Base-by-base conservation (phyloP, 139 green algal genomes). In the Tetradesmus obliquus region DNA sequence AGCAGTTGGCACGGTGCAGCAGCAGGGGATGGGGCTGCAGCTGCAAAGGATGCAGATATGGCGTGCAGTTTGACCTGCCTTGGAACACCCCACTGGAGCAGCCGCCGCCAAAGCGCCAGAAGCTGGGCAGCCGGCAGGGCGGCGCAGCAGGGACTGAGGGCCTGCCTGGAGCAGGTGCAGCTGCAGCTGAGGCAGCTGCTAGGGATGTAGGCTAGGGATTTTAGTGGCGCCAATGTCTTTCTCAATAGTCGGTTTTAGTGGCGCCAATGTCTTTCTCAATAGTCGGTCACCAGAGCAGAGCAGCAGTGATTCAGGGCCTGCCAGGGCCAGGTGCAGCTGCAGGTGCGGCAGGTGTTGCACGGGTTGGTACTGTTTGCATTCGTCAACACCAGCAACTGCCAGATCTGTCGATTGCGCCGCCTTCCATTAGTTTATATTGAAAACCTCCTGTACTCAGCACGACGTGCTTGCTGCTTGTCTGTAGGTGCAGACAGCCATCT, bases 41-140 rank as follows among this genome's bases (percentile, higher is more conserved):
- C 32, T 45, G 32, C 32, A 45, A 45, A 45, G 32, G 32, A 45
- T 45, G 32, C 32, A 45, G 32, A 45, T 45, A 45, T 45, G 32
- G 32, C 32, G 10, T 12, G 62, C 62, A 72, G 12, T 72, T 72
- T 45, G 32, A 45, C 32, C 32, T 45, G 32, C 32, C 32, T 45
- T 45, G 32, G 32, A 45, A 45, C 32, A 45, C 45, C 13, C 24
- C 60, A 0, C 62, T 95, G 15, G 92, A 94, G 3, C 89, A 81
- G 79, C 93, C 92, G 8, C 86, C 90, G 7, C 55, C 84, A 24
- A 95, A 93, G 82, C 84, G 94, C 1, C 88, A 72, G 53, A 86
- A 89, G 15, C 83, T 88, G n/a, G 60, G 9, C 80, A 24, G 80
- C 19, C 54, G 22, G 19, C 55, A 81, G 45, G 22, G 88, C 10